phyloP scores from a whole-genome alignment of 495 filamentous ascomycete genomes.

The Apiosordaria backusii region DNA sequence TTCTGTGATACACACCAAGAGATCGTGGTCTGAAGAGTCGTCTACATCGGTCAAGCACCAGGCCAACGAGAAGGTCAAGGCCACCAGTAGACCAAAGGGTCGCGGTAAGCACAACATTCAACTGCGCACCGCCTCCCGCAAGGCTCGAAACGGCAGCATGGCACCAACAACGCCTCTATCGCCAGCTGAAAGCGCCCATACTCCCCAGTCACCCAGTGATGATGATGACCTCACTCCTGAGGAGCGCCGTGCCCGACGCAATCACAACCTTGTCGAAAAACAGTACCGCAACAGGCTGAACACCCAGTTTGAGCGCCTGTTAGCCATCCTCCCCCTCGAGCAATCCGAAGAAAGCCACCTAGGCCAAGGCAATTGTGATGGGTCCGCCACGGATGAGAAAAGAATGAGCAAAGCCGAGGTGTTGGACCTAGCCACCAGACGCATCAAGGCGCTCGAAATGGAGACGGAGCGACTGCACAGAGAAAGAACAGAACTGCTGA shows the following conservation, averaged over 20 bases:
- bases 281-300: slow-evolving; percentile 33
- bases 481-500: slow-evolving; percentile 19
- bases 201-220: background rate
- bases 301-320: slow-evolving; percentile 28
- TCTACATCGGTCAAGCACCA: background rate
- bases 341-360: slow-evolving; percentile 1
- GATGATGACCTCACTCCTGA: slow-evolving; percentile 22
- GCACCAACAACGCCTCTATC: background rate
- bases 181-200: background rate
- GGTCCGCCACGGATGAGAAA: slow-evolving; percentile 11
- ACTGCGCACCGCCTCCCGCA: slow-evolving; percentile 27
- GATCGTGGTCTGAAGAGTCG: slow-evolving; percentile 7
- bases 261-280: slow-evolving; percentile 33
- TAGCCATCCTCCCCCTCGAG: slow-evolving; percentile 25
- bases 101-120: slow-evolving; percentile 15
- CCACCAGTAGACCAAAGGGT: slow-evolving; percentile 2
- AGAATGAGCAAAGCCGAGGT: slow-evolving; percentile 35
- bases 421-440: slow-evolving; percentile 25
- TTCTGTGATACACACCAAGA: background rate
- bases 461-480: slow-evolving; percentile 15
- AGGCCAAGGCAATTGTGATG: background rate
- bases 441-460: slow-evolving; percentile 24
- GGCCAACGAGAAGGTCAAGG: background rate
- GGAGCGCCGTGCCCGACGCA: slow-evolving; percentile 26
- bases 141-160: slow-evolving; percentile 11